A percentile compares a stretch with the other conserved stretches of the same genome.
phyloP scores from a whole-genome alignment of 768 basidiomycete genomes.

The Pisolithus marmoratus region DNA sequence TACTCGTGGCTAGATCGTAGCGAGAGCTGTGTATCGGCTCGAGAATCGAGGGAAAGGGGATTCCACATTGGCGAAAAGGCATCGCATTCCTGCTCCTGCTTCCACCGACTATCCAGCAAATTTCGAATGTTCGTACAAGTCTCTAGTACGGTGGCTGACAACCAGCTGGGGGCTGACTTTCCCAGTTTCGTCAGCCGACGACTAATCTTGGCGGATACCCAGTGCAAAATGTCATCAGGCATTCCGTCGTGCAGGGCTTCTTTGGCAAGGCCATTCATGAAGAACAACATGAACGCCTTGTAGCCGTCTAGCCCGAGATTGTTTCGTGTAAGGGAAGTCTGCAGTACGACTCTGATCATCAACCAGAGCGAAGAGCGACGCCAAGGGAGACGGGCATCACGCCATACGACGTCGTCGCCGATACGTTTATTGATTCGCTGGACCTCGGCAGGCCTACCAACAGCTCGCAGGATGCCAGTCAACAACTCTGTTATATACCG shows the following conservation, averaged over 20 bases:
- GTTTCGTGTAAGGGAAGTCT: slow-evolving; percentile 22
- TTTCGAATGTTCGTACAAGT: slow-evolving; percentile 19
- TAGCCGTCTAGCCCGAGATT: slow-evolving; percentile 25
- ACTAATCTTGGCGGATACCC: slow-evolving; percentile 23
- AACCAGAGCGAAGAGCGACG: slow-evolving; percentile 34
- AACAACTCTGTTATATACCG: slow-evolving; percentile 43
- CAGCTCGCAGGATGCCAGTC: slow-evolving; percentile 36
- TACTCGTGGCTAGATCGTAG: slow-evolving; percentile 27
- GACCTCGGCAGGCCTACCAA: slow-evolving; percentile 16
- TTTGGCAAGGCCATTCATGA: slow-evolving; percentile 26
- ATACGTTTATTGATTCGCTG: slow-evolving; percentile 27
- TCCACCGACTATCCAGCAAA: slow-evolving; percentile 31
- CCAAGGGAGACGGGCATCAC: slow-evolving; percentile 23
- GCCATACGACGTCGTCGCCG: slow-evolving; percentile 26
- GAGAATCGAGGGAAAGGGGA: slow-evolving; percentile 20
- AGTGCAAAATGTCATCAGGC: slow-evolving; percentile 24
- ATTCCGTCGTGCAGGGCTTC: slow-evolving; percentile 10
- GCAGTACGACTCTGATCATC: slow-evolving; percentile 27
- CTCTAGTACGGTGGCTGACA: slow-evolving; percentile 34
- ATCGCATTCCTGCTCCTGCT: slow-evolving; percentile 19
- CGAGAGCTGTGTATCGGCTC: slow-evolving; percentile 28
- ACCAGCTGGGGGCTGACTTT: slow-evolving; percentile 19
- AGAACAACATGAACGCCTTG: slow-evolving; percentile 43
- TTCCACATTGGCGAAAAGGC: slow-evolving; percentile 19
- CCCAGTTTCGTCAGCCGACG: slow-evolving; percentile 24